Conservation (phyloP, 2,329 filamentous ascomycete genomes). For the Dothistroma pini region DNA sequence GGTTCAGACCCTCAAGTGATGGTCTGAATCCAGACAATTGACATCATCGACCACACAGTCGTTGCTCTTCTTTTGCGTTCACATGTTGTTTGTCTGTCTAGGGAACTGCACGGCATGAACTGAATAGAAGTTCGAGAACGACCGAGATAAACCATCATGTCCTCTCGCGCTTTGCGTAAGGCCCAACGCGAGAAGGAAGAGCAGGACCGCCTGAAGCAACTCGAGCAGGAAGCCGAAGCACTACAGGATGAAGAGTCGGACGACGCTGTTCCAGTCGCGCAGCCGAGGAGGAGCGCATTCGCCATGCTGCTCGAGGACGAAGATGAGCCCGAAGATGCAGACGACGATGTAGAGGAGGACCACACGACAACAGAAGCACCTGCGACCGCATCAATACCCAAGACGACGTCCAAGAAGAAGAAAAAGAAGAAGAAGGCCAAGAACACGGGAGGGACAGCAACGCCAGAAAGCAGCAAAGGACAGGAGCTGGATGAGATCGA, state of each 20-base stretch:
- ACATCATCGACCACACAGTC: not conserved
- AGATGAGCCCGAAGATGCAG: constrained; percentile 36
- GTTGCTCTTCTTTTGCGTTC: not conserved
- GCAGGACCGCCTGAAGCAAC: constrained; percentile 47
- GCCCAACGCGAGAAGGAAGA: constrained; percentile 60
- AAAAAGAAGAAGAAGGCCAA: constrained; percentile 61
- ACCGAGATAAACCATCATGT: constrained; percentile 47
- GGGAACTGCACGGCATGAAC: not conserved
- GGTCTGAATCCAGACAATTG: not conserved
- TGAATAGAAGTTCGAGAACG: not conserved
- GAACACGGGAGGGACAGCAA: constrained; percentile 34
- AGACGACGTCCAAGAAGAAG: constrained; percentile 43
- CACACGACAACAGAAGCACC: constrained; percentile 27
- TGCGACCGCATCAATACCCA: constrained; percentile 8
- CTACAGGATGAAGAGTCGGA: constrained; percentile 37
- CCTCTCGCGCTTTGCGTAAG: constrained; percentile 62
- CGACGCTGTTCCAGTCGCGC: constrained; percentile 36
- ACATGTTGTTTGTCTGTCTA: not conserved
- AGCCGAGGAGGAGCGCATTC: constrained; percentile 42
- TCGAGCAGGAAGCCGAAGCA: constrained; percentile 26
- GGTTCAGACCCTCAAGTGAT: not conserved
- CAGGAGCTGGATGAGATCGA: constrained; percentile 61
- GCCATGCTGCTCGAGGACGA: constrained; percentile 44
- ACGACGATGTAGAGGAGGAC: constrained; percentile 31
- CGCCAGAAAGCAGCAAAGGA: constrained; percentile 20